Evolutionary conservation across 2,329 filamentous ascomycete genomes (phyloP).

Genomic region (Colletotrichum musicola): DNA sequence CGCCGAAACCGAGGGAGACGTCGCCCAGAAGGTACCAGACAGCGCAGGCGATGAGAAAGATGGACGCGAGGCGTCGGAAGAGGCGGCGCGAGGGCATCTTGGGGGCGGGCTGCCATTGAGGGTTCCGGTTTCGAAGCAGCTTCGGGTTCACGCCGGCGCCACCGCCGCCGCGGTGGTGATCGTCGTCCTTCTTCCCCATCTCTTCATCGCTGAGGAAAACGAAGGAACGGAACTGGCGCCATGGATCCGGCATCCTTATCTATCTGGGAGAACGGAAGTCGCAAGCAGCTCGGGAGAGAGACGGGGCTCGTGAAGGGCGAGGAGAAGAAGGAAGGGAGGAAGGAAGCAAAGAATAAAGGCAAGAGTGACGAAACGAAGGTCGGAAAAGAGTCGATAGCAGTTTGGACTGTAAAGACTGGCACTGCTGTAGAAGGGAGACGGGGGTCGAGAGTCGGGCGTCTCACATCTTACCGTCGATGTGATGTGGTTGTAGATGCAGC

Average conservation of each 20-base stretch:
- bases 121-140: conserved; percentile 44
- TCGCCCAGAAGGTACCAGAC: conserved; percentile 76
- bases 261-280: conserved; percentile 1
- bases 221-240: conserved; percentile 49
- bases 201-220: conserved; percentile 67
- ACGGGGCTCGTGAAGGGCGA: conserved; percentile 12
- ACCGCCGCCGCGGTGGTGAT: conserved; percentile 53
- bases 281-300: not conserved
- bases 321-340: conserved; percentile 2
- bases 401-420: conserved; percentile 10
- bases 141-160: conserved; percentile 22
- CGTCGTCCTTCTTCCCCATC: conserved; percentile 72
- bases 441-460: conserved; percentile 29
- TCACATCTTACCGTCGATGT: conserved; percentile 34
- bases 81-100: conserved; percentile 64
- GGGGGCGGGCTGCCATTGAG: conserved; percentile 56
- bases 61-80: conserved; percentile 64
- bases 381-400: conserved; percentile 13
- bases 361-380: not conserved
- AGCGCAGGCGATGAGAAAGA: conserved; percentile 61
- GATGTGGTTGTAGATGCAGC: too few relatives aligned
- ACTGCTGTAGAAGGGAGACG: conserved; percentile 10
- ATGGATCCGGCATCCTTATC: conserved; percentile 51
- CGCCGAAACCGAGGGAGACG: conserved; percentile 61
- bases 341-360: not conserved